phyloP scores from a whole-genome alignment of 1,284 basidiomycete genomes.

The Somion occarium region DNA sequence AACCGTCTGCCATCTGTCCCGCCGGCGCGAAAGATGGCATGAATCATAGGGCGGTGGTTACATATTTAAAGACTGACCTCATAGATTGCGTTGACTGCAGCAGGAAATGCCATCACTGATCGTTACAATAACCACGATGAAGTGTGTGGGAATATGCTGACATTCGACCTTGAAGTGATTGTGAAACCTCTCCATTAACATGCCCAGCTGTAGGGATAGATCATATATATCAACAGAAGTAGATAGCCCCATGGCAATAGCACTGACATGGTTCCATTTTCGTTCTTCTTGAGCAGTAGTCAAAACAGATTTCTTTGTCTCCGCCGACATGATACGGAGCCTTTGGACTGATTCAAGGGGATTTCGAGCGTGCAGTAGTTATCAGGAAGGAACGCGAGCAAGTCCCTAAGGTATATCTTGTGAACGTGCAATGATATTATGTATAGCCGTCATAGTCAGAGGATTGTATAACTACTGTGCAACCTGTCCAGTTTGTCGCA shows the following conservation, averaged over 20 bases:
- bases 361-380: too few species aligned
- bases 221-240: neutral
- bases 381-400: too few species aligned
- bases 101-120: neutral
- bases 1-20: conserved; percentile 26
- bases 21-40: neutral
- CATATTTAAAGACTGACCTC: conserved; percentile 15
- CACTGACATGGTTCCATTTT: conserved; percentile 15
- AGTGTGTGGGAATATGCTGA: conserved; percentile 12
- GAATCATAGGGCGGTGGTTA: neutral
- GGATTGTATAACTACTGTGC: neutral
- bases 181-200: conserved; percentile 25
- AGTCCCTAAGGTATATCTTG: neutral
- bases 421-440: neutral
- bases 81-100: conserved; percentile 23
- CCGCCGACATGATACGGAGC: neutral
- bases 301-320: neutral
- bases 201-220: conserved; percentile 17
- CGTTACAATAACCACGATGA: neutral
- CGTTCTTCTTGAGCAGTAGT: conserved; percentile 10
- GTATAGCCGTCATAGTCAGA: neutral
- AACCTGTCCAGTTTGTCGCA: neutral
- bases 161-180: conserved; percentile 28
- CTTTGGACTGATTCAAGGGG: too few species aligned
- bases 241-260: neutral